phyloP scores from a whole-genome alignment of 495 filamentous ascomycete genomes.

The Neurospora tetrasperma region DNA sequence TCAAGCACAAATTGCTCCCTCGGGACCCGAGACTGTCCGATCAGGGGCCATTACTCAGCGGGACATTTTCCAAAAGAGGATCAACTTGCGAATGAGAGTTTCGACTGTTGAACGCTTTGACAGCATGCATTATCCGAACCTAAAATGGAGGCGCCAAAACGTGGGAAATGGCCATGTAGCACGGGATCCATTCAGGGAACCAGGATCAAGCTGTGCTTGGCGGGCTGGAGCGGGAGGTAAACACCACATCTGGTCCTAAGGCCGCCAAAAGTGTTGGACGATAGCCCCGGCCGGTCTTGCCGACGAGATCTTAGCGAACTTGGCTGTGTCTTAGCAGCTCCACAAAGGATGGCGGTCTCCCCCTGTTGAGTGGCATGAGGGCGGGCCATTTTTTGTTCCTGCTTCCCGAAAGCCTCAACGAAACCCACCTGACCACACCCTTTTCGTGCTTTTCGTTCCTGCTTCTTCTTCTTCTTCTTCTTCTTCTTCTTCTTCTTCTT shows the following conservation, averaged over 20 bases:
- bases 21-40: neutral
- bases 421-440: neutral
- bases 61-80: neutral
- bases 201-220: neutral
- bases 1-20: too few species aligned
- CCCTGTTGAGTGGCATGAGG: neutral
- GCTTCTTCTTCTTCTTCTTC: neutral
- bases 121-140: neutral
- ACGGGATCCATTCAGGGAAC: neutral
- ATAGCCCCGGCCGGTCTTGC: neutral
- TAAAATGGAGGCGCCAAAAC: neutral
- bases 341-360: neutral
- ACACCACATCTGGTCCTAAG: neutral
- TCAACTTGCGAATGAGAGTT: neutral
- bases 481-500: neutral
- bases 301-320: neutral
- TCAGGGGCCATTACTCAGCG: neutral
- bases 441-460: neutral
- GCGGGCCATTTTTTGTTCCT: neutral
- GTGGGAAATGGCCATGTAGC: neutral
- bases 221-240: neutral
- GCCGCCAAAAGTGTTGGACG: neutral
- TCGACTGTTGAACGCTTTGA: neutral
- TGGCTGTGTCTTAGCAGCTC: neutral
- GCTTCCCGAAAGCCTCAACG: neutral